Evolutionary conservation across 2,329 filamentous ascomycete genomes (phyloP).

Genomic region (Sordariomycetes sp.): DNA sequence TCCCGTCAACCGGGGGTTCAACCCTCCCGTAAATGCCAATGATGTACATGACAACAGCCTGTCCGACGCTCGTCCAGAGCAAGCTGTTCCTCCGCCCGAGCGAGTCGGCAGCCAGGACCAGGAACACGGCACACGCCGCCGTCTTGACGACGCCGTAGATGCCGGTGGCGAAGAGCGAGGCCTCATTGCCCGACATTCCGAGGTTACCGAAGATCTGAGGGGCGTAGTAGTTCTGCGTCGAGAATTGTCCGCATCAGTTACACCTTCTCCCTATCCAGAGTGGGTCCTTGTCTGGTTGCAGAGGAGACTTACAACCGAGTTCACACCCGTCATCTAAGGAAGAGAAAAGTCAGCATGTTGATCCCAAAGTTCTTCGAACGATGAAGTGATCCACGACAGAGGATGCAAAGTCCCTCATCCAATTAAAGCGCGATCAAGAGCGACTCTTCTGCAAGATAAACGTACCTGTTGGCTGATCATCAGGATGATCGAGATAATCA

Average conservation of each 20-base stretch:
- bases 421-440: too few species aligned
- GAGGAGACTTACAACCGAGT: conserved; percentile 23
- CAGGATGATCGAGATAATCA: conserved; percentile 43
- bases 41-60: conserved; percentile 37
- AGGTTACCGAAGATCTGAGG: conserved; percentile 57
- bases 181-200: conserved; percentile 37
- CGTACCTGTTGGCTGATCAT: conserved; percentile 63
- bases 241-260: too few species aligned
- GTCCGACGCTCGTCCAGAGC: conserved; percentile 13
- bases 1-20: too few species aligned
- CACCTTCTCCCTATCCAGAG: too few species aligned
- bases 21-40: conserved; percentile 23
- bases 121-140: conserved; percentile 33
- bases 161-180: conserved; percentile 52
- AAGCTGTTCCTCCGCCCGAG: conserved; percentile 39
- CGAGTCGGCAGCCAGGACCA: conserved; percentile 50
- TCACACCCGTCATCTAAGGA: conserved; percentile 55
- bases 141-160: conserved; percentile 62
- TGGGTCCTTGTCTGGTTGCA: too few species aligned
- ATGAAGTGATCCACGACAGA: too few species aligned
- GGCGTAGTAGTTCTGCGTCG: conserved; percentile 50
- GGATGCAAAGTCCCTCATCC: too few species aligned
- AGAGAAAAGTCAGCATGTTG: too few species aligned
- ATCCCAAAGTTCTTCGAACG: too few species aligned
- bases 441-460: too few species aligned